Percentiles rank a stretch among this genome's conserved stretches.
Evolutionary conservation across 768 basidiomycete genomes (phyloP).

Genomic region (Pulveroboletus frians): DNA sequence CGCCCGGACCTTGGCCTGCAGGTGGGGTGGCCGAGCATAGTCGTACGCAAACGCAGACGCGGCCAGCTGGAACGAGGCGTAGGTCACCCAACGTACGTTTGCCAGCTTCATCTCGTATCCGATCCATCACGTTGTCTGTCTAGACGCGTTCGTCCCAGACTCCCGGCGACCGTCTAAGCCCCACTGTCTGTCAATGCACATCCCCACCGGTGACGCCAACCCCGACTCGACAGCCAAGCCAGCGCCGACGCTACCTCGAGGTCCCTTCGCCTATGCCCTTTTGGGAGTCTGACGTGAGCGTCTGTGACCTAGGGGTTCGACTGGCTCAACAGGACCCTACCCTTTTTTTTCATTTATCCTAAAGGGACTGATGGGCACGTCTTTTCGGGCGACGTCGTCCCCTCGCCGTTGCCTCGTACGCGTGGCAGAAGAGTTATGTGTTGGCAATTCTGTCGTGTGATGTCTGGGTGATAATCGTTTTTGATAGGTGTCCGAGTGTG

Average conservation of each 20-base stretch:
- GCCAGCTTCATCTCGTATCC: neutral
- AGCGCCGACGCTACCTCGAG: slow-evolving; percentile 10
- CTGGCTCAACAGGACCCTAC: no score
- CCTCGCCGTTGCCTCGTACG: slow-evolving; percentile 11
- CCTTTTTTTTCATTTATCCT: neutral
- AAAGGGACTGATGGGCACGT: slow-evolving; percentile 3
- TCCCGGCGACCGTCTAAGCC: neutral
- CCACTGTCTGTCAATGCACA: neutral
- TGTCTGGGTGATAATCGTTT: neutral
- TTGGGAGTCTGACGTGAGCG: slow-evolving; percentile 12
- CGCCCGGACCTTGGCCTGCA: slow-evolving; percentile 6
- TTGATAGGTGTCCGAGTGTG: slow-evolving; percentile 7
- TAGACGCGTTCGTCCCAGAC: neutral
- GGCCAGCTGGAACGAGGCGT: neutral
- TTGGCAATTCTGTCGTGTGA: neutral
- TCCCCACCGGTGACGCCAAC: neutral
- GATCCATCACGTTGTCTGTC: neutral
- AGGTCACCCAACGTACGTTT: neutral
- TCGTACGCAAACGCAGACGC: neutral
- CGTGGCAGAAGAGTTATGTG: slow-evolving; percentile 20
- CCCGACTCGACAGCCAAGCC: neutral
- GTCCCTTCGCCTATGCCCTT: slow-evolving; percentile 11
- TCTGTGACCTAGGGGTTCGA: no score
- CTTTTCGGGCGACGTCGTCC: slow-evolving; percentile 12
- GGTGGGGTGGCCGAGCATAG: neutral